These are phyloP conservation scores for Penicillium sp. DNA, from an alignment of 2,329 filamentous ascomycete species.

Conservation along the genomic window DNA sequence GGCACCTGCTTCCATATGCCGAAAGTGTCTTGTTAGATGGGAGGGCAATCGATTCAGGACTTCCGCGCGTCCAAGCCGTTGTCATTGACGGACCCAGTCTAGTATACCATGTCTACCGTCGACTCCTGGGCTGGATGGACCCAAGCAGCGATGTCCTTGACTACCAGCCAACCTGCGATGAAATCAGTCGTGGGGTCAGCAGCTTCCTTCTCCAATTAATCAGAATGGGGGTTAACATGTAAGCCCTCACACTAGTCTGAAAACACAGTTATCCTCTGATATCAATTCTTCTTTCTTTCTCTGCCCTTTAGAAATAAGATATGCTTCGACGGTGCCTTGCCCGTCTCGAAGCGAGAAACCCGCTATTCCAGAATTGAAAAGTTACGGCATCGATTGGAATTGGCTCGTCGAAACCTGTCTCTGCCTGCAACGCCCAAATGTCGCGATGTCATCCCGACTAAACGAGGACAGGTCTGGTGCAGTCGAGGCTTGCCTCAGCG, in stretches of 20 bases:
- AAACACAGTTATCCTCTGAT: background rate
- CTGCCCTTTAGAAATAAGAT: slow-evolving; percentile 60
- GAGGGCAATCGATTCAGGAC: slow-evolving; percentile 6
- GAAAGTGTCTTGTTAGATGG: slow-evolving; percentile 26
- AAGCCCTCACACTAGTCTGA: slow-evolving; percentile 28
- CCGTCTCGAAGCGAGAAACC: slow-evolving; percentile 62
- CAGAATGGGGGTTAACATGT: slow-evolving; percentile 62
- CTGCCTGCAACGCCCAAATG: slow-evolving; percentile 4
- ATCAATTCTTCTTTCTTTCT: background rate
- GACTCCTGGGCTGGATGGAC: slow-evolving; percentile 49
- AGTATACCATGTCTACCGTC: slow-evolving; percentile 69
- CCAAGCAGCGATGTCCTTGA: slow-evolving; percentile 50
- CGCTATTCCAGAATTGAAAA: slow-evolving; percentile 62
- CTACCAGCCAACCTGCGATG: slow-evolving; percentile 60
- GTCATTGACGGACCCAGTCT: slow-evolving; percentile 77
- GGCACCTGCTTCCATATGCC: slow-evolving; percentile 33
- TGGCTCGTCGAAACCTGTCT: slow-evolving; percentile 40
- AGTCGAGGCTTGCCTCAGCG: slow-evolving; percentile 26
- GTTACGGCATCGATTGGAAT: slow-evolving; percentile 57
- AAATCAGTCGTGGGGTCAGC: slow-evolving; percentile 61
- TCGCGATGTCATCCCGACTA: slow-evolving; percentile 16
- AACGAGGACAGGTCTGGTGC: slow-evolving; percentile 29
- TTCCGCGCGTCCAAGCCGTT: slow-evolving; percentile 32
- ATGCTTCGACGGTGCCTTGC: slow-evolving; percentile 84
- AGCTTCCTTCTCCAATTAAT: slow-evolving; percentile 64